Percentiles rank a stretch among this genome's conserved stretches.
Evolutionary conservation across 2,329 filamentous ascomycete species (phyloP).

Genomic region (Calonectria hawksworthii): DNA sequence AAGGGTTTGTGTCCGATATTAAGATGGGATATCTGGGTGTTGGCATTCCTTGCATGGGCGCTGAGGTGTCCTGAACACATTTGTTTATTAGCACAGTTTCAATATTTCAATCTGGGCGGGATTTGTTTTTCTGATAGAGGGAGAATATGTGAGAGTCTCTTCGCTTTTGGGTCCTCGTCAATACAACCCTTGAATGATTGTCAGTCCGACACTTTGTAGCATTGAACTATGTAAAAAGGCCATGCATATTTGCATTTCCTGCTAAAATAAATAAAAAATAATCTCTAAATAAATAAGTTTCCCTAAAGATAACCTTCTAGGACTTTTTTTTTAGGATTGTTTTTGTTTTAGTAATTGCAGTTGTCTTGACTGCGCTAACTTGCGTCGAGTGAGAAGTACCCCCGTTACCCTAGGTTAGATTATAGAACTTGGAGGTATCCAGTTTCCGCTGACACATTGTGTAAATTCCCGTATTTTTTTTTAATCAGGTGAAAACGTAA

Average conservation of each 20-base stretch:
- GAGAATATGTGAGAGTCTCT: conserved; percentile 16
- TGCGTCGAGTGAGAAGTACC: too few relatives aligned
- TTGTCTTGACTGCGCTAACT: too few relatives aligned
- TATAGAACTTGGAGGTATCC: not conserved
- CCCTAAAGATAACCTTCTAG: too few relatives aligned
- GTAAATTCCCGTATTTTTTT: not conserved
- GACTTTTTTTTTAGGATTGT: too few relatives aligned
- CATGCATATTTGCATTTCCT: too few relatives aligned
- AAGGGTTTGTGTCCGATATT: conserved; percentile 10
- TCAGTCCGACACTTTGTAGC: too few relatives aligned
- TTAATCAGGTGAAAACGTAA: not conserved
- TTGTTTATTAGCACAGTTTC: conserved; percentile 35
- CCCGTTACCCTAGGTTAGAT: too few relatives aligned
- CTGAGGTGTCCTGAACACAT: conserved; percentile 44
- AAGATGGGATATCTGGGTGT: conserved; percentile 20
- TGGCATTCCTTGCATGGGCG: conserved; percentile 40
- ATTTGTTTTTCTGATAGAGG: conserved; percentile 37
- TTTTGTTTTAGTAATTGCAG: too few relatives aligned
- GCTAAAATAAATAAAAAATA: too few relatives aligned
- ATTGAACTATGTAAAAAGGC: too few relatives aligned
- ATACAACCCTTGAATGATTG: too few relatives aligned
- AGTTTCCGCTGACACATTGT: not conserved
- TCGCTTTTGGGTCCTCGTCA: not conserved
- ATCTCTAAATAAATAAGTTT: too few relatives aligned
- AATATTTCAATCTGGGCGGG: conserved; percentile 20